Evolutionary conservation across 129 eudicot species (phyloP), one percentile per base, ranked within the genome.

Genomic region (Saposhnikovia divaricata): DNA sequence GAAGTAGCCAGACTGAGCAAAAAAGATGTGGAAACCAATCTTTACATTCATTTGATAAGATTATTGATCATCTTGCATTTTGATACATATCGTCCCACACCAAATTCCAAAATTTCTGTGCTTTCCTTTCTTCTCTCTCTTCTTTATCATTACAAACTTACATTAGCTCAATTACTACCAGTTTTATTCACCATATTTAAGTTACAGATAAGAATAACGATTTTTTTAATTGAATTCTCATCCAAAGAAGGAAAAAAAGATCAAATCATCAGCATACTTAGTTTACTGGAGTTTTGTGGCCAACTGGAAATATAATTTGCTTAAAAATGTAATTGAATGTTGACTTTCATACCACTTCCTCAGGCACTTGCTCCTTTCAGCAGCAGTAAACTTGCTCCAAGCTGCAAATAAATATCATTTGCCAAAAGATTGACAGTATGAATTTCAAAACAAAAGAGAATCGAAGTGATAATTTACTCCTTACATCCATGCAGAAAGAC

Each of bases 371-470:
- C 98, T 87, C 91, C 98, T 86, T 76, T 90, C 96, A 74, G 85
- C 80, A 65, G 97, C 97, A 86, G 98, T 90, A 42, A 86, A 81
- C 83, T 90, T 91, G 85, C 97, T 91, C 98, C 97, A 94, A 72
- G 89, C 98, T 94, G 85, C 85, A 79, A 8, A 81, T 15, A 71
- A 81, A 59, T 14, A 38, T 66, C 61, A 75, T 42, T 37, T 18
- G 78, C 38, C 28, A 34, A 75, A 84, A 69, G 74, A 53, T 50
- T 48, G 80, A 38, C 25, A 10, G 39, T 73, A 75, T 27, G 78
- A 75, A 46, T 46, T n/a, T 25, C 9, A 25, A 6, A 45, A 25
- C 4, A 25, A 25, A 46, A 11, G 40, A 45, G 2, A 14, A 45
- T 46, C 13, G 5, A 19, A 40, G 8, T 37, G 14, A 74, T 27